Evolutionary conservation across 2,329 filamentous ascomycete genomes (phyloP), one percentile per base, ranked within the genome.

Genomic region (Magnaporthales sp.): DNA sequence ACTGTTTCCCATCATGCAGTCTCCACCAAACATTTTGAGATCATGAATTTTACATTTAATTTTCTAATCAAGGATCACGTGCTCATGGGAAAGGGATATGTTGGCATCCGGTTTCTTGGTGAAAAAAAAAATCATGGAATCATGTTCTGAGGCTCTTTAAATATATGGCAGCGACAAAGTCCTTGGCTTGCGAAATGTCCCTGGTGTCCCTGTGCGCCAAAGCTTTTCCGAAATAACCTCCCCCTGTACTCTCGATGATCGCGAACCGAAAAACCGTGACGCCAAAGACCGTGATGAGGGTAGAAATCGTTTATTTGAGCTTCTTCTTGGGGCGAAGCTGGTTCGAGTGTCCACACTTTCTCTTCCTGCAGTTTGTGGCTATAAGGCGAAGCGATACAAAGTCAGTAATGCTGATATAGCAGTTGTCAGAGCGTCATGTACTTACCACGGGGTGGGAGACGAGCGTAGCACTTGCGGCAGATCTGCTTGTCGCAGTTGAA

Each of bases 401-500:
- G 54, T 58, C 11, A 58, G 54, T 15, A n/a, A 26, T 58, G 22
- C n/a, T 26, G 8, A 58, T 46, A 8, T 3, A 4, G 22, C 4
- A 9, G 11, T 26, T 2, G n/a, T 22, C 13, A 9, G n/a, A 5
- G 24, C 4, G 4, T 11, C n/a, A 13, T 24, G 54, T n/a, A 58
- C 54, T 13, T 58, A 58, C 54, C 95, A 89, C 95, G 92, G 75
- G 94, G 94, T 74, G 94, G 94, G 72, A 98, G 93, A 82, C 94
- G 93, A 71, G 87, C 86, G 84, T 98, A 98, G 91, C 95, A 99
- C 91, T 99, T 98, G 88, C 95, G 94, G 92, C 95, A 98, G 84
- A 98, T 97, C 91, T 94, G 94, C 91, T 97, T 97, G 75, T 98
- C 95, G 91, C 94, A 98, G 91, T 99, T 98, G 89, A 96, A 98